phyloP scores from a whole-genome alignment of 2,329 filamentous ascomycete genomes.

The Colletotrichum tabaci region DNA sequence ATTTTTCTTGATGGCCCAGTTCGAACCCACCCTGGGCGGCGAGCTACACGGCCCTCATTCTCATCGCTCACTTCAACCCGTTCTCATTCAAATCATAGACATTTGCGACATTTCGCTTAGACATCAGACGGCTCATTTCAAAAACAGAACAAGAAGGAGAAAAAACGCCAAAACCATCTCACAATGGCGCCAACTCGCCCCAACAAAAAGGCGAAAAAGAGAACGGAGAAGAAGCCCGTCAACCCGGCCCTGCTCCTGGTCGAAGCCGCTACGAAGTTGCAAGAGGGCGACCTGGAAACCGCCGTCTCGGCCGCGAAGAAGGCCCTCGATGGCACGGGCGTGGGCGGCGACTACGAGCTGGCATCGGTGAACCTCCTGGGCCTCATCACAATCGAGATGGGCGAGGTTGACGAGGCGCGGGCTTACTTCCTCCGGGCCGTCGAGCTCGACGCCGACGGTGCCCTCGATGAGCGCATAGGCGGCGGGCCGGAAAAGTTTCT shows the following conservation, averaged over 20 bases:
- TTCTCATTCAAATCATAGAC: background rate
- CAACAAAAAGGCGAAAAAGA: conserved; percentile 54
- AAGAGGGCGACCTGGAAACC: conserved; percentile 59
- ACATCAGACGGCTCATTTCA: background rate
- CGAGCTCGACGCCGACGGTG: conserved; percentile 82
- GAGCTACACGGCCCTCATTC: conserved; percentile 20
- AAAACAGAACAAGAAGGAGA: background rate
- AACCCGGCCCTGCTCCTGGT: conserved; percentile 50
- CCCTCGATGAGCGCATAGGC: conserved; percentile 77
- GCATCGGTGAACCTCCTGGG: conserved; percentile 83
- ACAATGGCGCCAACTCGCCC: conserved; percentile 60
- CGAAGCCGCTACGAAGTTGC: conserved; percentile 59
- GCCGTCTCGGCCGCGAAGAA: conserved; percentile 57
- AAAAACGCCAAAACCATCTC: background rate
- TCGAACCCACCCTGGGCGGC: conserved; percentile 24
- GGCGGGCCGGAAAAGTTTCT: conserved; percentile 95
- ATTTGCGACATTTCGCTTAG: background rate
- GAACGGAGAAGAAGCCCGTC: conserved; percentile 47
- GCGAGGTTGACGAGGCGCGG: conserved; percentile 83
- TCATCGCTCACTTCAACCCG: conserved; percentile 10
- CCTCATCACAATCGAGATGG: conserved; percentile 86
- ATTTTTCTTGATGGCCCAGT: conserved; percentile 28
- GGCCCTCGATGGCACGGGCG: conserved; percentile 61
- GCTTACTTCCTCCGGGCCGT: conserved; percentile 81
- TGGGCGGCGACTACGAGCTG: conserved; percentile 67